Percentiles rank a stretch among this genome's conserved stretches.
These are phyloP conservation scores for Phylloboletellus chloephorus DNA, from an alignment of 1,284 basidiomycete genomes.

Conservation along the genomic window DNA sequence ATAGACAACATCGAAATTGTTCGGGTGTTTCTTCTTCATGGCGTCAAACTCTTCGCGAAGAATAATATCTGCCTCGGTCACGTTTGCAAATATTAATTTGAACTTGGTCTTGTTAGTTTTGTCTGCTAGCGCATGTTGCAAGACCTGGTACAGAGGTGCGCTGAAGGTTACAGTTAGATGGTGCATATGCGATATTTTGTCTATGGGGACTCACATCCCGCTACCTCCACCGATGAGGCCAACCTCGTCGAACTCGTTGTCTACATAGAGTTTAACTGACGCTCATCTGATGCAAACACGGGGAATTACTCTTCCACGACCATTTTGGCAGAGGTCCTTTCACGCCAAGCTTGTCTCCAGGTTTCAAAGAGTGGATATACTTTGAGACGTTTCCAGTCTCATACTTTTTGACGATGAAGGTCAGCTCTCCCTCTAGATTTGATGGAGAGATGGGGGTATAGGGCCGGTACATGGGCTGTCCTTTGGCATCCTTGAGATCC, in stretches of 20 bases:
- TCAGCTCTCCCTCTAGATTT: slow-evolving; percentile 69
- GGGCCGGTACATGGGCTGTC: slow-evolving; percentile 84
- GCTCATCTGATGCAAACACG: not conserved
- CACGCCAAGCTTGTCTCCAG: slow-evolving; percentile 79
- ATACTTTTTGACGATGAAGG: slow-evolving; percentile 84
- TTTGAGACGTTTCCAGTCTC: slow-evolving; percentile 78
- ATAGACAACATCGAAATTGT: slow-evolving; percentile 80
- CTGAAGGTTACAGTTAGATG: slow-evolving; percentile 25
- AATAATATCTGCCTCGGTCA: slow-evolving; percentile 88
- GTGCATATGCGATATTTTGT: slow-evolving; percentile 9
- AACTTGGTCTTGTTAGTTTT: slow-evolving; percentile 89
- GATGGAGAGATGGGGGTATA: slow-evolving; percentile 81
- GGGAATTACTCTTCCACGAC: slow-evolving; percentile 62
- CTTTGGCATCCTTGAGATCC: slow-evolving; percentile 70
- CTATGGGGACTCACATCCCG: slow-evolving; percentile 61
- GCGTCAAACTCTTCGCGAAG: slow-evolving; percentile 78
- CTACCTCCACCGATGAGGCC: slow-evolving; percentile 87
- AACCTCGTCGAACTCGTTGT: slow-evolving; percentile 82
- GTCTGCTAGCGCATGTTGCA: slow-evolving; percentile 69
- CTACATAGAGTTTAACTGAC: slow-evolving; percentile 33
- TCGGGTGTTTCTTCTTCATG: slow-evolving; percentile 65
- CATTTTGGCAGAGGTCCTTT: slow-evolving; percentile 90
- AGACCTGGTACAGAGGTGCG: slow-evolving; percentile 72
- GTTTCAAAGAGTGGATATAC: slow-evolving; percentile 64
- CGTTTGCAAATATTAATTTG: slow-evolving; percentile 88